Percentiles rank a stretch among this genome's conserved stretches.
Evolutionary conservation across 1,284 basidiomycete species (phyloP).

Genomic region (Filobasidium uniguttulatum): DNA sequence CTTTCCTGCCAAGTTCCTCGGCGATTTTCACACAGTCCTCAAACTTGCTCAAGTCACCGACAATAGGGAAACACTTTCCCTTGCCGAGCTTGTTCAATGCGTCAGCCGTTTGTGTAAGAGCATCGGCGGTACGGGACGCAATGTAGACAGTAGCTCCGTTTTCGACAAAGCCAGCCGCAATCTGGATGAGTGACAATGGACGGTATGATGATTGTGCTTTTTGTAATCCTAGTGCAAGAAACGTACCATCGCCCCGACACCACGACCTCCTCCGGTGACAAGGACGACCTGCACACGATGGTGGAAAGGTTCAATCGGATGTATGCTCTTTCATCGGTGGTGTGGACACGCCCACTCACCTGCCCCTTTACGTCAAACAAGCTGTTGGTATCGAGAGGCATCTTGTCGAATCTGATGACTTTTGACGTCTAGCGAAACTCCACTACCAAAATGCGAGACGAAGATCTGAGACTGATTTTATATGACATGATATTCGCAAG

Average conservation of each 20-base stretch:
- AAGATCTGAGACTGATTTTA: too few relatives aligned
- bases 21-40: slow-evolving; percentile 12
- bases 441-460: too few relatives aligned
- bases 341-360: slow-evolving; percentile 17
- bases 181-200: slow-evolving; percentile 41
- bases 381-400: slow-evolving; percentile 29
- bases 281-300: slow-evolving; percentile 44
- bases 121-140: slow-evolving; percentile 47
- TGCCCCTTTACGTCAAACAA: slow-evolving; percentile 50
- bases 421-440: too few relatives aligned
- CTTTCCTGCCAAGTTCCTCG: slow-evolving; percentile 4
- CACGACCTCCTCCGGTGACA: slow-evolving; percentile 57
- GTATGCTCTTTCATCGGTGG: neutral
- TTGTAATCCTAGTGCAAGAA: neutral
- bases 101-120: slow-evolving; percentile 46
- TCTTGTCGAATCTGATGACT: too few relatives aligned
- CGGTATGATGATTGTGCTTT: neutral
- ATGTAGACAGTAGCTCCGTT: slow-evolving; percentile 62
- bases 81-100: slow-evolving; percentile 47
- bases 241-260: slow-evolving; percentile 55
- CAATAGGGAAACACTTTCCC: slow-evolving; percentile 47
- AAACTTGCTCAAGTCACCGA: slow-evolving; percentile 47
- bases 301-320: neutral
- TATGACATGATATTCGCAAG: too few relatives aligned
- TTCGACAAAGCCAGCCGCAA: slow-evolving; percentile 50